phyloP scores from a whole-genome alignment of 495 filamentous ascomycete genomes.

The Lepidopterella palustris region DNA sequence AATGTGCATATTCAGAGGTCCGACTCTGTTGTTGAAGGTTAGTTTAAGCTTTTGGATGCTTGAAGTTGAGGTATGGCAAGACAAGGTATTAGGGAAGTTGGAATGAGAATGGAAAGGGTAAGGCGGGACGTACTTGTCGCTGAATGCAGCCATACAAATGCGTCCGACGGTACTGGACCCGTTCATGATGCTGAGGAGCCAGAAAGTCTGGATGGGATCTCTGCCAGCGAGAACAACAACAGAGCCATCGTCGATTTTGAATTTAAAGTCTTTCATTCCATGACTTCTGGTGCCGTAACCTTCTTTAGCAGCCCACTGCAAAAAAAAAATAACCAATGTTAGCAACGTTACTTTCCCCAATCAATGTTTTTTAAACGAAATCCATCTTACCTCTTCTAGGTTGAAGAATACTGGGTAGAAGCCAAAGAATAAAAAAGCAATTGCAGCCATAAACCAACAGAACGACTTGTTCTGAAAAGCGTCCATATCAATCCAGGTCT shows the following conservation, averaged over 20 bases:
- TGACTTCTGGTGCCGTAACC: conserved; percentile 35
- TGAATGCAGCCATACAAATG: conserved; percentile 28
- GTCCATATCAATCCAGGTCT: conserved; percentile 34
- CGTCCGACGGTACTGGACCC: conserved; percentile 37
- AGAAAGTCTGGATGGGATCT: conserved; percentile 39
- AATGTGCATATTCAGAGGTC: conserved; percentile 38
- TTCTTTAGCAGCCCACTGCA: conserved; percentile 36
- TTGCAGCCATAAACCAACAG: conserved; percentile 31
- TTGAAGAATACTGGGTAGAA: conserved; percentile 45
- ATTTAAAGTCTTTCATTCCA: too few species aligned
- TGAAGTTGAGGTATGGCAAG: not conserved
- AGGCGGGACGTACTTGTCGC: conserved; percentile 23
- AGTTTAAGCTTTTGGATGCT: not conserved
- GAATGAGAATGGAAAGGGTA: not conserved
- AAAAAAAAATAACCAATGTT: conserved; percentile 4
- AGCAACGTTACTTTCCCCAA: too few species aligned
- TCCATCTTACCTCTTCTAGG: conserved; percentile 35
- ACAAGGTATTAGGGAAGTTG: not conserved
- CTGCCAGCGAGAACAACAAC: too few species aligned
- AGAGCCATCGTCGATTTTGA: too few species aligned
- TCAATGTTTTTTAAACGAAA: not conserved
- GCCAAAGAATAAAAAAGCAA: conserved; percentile 40
- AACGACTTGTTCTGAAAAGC: conserved; percentile 36
- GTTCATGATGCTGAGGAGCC: conserved; percentile 42
- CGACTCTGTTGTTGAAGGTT: conserved; percentile 24